Percentiles rank a stretch among this genome's conserved stretches.
Conservation (phyloP, 1,139 yeast species). For the Candida dubliniensis region DNA sequence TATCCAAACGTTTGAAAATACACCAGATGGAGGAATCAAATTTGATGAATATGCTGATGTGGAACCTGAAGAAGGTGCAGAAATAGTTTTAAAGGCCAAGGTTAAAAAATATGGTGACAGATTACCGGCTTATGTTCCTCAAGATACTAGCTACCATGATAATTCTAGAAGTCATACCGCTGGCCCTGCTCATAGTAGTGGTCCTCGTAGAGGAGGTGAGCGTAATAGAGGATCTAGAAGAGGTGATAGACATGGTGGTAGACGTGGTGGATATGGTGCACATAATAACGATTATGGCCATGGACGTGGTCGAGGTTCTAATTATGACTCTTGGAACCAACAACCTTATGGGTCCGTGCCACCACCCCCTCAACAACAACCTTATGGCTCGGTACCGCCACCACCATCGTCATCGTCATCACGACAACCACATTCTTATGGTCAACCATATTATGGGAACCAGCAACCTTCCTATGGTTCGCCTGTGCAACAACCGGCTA, state of each 20-base stretch:
- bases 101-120: slow-evolving; percentile 28
- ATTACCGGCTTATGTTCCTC: slow-evolving; percentile 22
- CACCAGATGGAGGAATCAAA: slow-evolving; percentile 68
- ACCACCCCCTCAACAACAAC: slow-evolving; percentile 7
- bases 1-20: slow-evolving; percentile 69
- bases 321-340: slow-evolving; percentile 8
- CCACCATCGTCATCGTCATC: slow-evolving; percentile 1
- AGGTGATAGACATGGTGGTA: slow-evolving; percentile 11
- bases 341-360: slow-evolving; percentile 15
- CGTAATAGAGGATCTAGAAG: slow-evolving; percentile 10
- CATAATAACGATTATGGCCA: slow-evolving; percentile 8
- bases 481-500: slow-evolving; percentile 9
- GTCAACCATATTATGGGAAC: slow-evolving; percentile 8
- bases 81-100: slow-evolving; percentile 38
- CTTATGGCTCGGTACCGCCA: slow-evolving; percentile 10
- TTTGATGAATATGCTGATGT: slow-evolving; percentile 81
- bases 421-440: slow-evolving; percentile 8
- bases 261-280: slow-evolving; percentile 8
- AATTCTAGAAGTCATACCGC: slow-evolving; percentile 7
- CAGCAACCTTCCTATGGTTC: slow-evolving; percentile 7
- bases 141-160: slow-evolving; percentile 16
- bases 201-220: slow-evolving; percentile 10
- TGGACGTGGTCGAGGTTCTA: slow-evolving; percentile 6
- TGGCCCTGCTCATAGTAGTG: slow-evolving; percentile 6
- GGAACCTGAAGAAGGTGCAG: slow-evolving; percentile 64